Base-by-base conservation (phyloP, 805 yeast species). In the Monosporozyma yasuniensis region DNA sequence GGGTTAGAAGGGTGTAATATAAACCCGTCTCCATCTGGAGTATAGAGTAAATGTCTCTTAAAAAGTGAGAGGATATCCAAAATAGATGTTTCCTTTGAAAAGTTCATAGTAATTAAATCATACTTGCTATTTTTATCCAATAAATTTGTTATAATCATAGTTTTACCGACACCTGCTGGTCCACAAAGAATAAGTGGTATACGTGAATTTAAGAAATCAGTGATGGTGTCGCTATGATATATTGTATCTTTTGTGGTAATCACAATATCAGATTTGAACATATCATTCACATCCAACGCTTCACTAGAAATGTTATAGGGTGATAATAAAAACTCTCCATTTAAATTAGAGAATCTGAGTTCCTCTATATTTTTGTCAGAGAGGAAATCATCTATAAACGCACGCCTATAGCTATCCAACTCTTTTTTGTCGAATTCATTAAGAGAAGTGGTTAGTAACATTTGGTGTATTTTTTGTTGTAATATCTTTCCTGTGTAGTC, bases 91-190 rank as follows among this genome's bases (percentile, higher is more conserved):
- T 85, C 89, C 54, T 86, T 86, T 1, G 96, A 87, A 58, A 90
- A 88, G 57, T 88, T 91, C 56, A 91, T 64, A 4, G 87, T 79
- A 2, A 81, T 73, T 2, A 88, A 69, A 19, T 80, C 84, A 51
- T 80, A 70, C 14, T 75, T 72, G 0, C 81, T 74, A 0, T 84
- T 73, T 48, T 71, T 72, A 43, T 86, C 69, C 39, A 91, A 61
- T 0, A 88, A 81, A 44, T 83, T 79, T 55, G 87, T 74, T 18
- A 91, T 67, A 0, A 90, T 81, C 98, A 91, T 90, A 0, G 98
- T 90, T 62, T 91, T 91, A 51, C 98, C 98, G 0, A 96, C 84
- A 3, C 98, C 98, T 0, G 98, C 97, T 0, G 98, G 98, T 2
- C 98, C 98, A 66, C 96, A 88, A 21, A 91, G 71, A 25, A 91